Base-by-base conservation (phyloP, 352 stramenopile species). In the Phytopythium ostracodes region DNA sequence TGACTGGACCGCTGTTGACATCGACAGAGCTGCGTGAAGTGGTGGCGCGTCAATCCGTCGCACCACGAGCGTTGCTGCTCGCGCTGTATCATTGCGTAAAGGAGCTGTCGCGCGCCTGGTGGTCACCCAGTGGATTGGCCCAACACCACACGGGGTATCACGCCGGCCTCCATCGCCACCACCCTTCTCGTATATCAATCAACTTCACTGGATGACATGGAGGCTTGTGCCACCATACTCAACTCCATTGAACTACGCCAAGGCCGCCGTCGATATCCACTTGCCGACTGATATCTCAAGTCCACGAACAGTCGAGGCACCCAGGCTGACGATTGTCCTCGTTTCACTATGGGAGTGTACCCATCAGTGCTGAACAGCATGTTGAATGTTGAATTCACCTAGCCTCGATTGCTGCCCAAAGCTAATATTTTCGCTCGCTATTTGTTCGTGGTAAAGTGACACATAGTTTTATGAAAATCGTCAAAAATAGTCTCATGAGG, bases 211-310 rank as follows among this genome's bases (percentile, higher is more conserved):
- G n/a, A n/a, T n/a, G n/a, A n/a, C n/a, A n/a, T n/a, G 18, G 42
- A 1, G 18, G 44, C 12, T 51, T 18, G 44, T 22, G 44, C 44
- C 44, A 17, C n/a, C 44, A 51, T 51, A 51, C 20, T 31, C 20
- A 51, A 15, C 22, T 7, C 44, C 8, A 51, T 9, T 51, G 44
- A 47, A 47, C 0, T 6, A 22, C 11, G 38, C 14, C 36, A 43
- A 43, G 42, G 4, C n/a, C n/a, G n/a, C n/a, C 1, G 17, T 18
- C 15, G 36, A 24, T 25, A 47, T 47, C 17, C 42, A 47, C 42
- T 18, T 25, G 42, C 18, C 5, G 18, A 49, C 44, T 51, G 44
- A 51, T 51, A 51, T 51, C 44, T 51, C 44, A 51, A 51, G n/a
- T 2, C n/a, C 20, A 20, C 18, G n/a, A n/a, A n/a, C n/a, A n/a